Evolutionary conservation across 805 yeast genomes (phyloP), one percentile per base, ranked within the genome.

Genomic region (Metschnikowia gelsemii): DNA sequence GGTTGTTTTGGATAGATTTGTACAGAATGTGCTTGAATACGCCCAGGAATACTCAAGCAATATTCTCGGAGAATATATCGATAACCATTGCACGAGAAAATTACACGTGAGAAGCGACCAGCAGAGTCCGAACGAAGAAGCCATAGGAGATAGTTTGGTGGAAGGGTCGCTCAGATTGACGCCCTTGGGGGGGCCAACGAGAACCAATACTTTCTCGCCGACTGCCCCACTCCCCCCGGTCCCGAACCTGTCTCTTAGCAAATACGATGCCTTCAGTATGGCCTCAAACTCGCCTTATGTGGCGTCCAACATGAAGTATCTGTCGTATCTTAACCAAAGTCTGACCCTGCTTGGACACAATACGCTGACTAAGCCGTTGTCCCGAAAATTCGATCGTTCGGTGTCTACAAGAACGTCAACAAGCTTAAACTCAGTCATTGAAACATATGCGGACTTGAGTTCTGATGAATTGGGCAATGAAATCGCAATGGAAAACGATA

Each of bases 221-320:
- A 46, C 50, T 3, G 47, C 44, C 7, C 50, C 50, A 2, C 42
- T 46, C n/a, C 50, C 50, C 2, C 44, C 47, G 5, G 20, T 45
- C 13, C 17, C 5, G 19, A 16, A 27, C 18, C 30, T 9, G n/a
- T 21, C 24, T 16, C 12, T 22, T 7, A n/a, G 25, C 19, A 14
- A 18, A 8, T 22, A 32, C 18, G 36, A 25, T 25, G 20, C 30
- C 34, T 11, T 22, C 22, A 4, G 22, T 8, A 25, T 16, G 14
- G 14, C 29, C 13, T 17, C 35, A 9, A 8, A 23, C 21, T 16
- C 35, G 16, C 36, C 39, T 4, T 49, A 40, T 35, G 9, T 13
- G 23, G 42, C 23, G 17, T 30, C 51, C 22, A 50, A 48, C 29
- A 17, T 34, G 20, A 45, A 48, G 41, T 48, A 50, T 33, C 47